Evolutionary conservation across 2,329 filamentous ascomycete genomes (phyloP), one percentile per base, ranked within the genome.

Genomic region (Colletotrichum liaoningense): DNA sequence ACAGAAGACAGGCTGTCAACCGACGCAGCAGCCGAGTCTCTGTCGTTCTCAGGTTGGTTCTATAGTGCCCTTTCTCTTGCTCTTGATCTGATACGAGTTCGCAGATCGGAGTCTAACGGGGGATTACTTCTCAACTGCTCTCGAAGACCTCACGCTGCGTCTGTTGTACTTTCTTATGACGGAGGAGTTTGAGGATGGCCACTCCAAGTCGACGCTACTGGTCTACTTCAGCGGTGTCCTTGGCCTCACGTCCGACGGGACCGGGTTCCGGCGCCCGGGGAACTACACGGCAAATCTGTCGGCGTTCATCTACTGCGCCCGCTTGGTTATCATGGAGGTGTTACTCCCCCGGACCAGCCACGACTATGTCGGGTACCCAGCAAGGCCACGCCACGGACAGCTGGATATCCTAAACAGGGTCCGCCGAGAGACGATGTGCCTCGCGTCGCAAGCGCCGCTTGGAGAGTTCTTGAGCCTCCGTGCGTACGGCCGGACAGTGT

Each of bases 221-320:
- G 28, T 57, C 55, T 33, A 57, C 16, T 57, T 57, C 9, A 33
- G 26, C 5, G 8, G 26, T 1, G 55, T 35, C 14, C 55, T 58
- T 11, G 28, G 55, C 55, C 12, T 58, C 28, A 58, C 28, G 28
- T 33, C 28, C 16, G 28, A 58, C 19, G 55, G 28, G 16, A 12
- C 28, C 8, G 55, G 55, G 28, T 58, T 58, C 28, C 28, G 5
- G 16, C 16, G 55, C 55, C 55, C 28, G 0, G 28, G 28, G 19
- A 58, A 58, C 55, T 58, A 30, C 28, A 58, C 56, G 11, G 30
- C 14, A 35, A 58, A 35, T 5, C 56, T 58, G 9, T 58, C 56
- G 14, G 56, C 56, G 26, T 58, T 58, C 30, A 58, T 58, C 56
- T 58, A 58, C 30, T 58, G 56, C 56, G 56, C 56, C 56, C 56